Evolutionary conservation across 768 basidiomycete genomes (phyloP).

Genomic region (Terana coerulea): DNA sequence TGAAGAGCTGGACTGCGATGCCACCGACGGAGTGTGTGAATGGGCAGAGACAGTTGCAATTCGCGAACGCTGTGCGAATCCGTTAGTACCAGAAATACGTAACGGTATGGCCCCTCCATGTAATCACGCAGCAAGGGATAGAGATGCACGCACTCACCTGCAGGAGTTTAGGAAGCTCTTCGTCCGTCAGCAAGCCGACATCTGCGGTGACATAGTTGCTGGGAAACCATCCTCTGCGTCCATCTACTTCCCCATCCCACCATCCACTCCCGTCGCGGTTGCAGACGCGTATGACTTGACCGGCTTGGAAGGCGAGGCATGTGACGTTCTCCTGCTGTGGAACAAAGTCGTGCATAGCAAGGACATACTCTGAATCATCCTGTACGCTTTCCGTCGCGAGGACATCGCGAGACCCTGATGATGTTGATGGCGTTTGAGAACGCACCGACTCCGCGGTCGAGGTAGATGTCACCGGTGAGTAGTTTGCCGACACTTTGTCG

Average conservation of each 20-base stretch:
- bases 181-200: slow-evolving; percentile 52
- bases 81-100: too few relatives aligned
- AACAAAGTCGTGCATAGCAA: slow-evolving; percentile 89
- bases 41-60: slow-evolving; percentile 41
- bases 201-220: slow-evolving; percentile 89
- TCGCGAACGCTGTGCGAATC: slow-evolving; percentile 8
- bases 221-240: slow-evolving; percentile 94
- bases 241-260: slow-evolving; percentile 98
- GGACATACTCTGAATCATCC: slow-evolving; percentile 60
- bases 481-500: not conserved
- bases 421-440: too few relatives aligned
- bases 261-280: slow-evolving; percentile 87
- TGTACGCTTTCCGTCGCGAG: slow-evolving; percentile 14
- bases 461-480: not conserved
- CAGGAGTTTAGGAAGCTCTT: slow-evolving; percentile 43
- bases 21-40: slow-evolving; percentile 45
- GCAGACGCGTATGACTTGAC: slow-evolving; percentile 88
- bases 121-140: slow-evolving; percentile 11
- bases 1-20: slow-evolving; percentile 50
- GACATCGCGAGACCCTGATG: too few relatives aligned
- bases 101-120: too few relatives aligned
- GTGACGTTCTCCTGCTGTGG: slow-evolving; percentile 70
- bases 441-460: slow-evolving; percentile 12
- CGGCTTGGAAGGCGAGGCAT: slow-evolving; percentile 85
- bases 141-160: slow-evolving; percentile 31